These are phyloP conservation scores for Myrica gale DNA, from an alignment of 306 rosid genomes.

Conservation along the genomic window DNA sequence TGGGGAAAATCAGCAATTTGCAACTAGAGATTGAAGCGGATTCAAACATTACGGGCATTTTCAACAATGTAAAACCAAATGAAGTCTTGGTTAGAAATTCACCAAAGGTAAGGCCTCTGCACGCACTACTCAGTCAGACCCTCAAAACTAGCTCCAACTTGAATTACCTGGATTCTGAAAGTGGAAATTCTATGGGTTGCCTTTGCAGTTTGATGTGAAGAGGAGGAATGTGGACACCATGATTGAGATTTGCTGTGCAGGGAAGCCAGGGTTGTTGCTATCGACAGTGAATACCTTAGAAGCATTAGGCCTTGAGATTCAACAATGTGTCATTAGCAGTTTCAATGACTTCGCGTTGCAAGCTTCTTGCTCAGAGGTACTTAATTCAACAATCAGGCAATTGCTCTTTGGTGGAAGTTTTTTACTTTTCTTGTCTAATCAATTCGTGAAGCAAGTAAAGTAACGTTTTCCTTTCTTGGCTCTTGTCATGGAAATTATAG, in stretches of 20 bases:
- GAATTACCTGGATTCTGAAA: background rate
- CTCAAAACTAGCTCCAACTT: slow-evolving; percentile 2
- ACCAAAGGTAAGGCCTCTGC: slow-evolving; percentile 55
- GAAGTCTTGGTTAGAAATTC: slow-evolving; percentile 66
- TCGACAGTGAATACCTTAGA: slow-evolving; percentile 77
- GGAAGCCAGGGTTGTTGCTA: slow-evolving; percentile 70
- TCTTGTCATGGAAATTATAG: slow-evolving; percentile 38
- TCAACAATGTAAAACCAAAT: slow-evolving; percentile 61
- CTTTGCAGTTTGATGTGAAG: slow-evolving; percentile 77
- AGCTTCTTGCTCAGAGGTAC: slow-evolving; percentile 92
- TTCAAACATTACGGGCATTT: slow-evolving; percentile 44
- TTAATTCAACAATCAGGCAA: slow-evolving; percentile 6
- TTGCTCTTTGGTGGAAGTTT: background rate
- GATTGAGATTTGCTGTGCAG: slow-evolving; percentile 78
- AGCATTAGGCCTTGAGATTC: slow-evolving; percentile 88
- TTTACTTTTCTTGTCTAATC: background rate
- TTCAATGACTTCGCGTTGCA: slow-evolving; percentile 94
- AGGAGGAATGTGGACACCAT: slow-evolving; percentile 53
- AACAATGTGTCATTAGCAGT: slow-evolving; percentile 87
- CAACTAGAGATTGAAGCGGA: slow-evolving; percentile 49
- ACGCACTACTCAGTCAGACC: background rate
- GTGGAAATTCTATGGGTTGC: background rate
- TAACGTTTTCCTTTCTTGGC: background rate
- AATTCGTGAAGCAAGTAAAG: background rate
- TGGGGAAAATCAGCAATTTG: slow-evolving; percentile 66